These are phyloP conservation scores for Ligustrum vulgare DNA, from an alignment of 257 asterid genomes.

Conservation along the genomic window DNA sequence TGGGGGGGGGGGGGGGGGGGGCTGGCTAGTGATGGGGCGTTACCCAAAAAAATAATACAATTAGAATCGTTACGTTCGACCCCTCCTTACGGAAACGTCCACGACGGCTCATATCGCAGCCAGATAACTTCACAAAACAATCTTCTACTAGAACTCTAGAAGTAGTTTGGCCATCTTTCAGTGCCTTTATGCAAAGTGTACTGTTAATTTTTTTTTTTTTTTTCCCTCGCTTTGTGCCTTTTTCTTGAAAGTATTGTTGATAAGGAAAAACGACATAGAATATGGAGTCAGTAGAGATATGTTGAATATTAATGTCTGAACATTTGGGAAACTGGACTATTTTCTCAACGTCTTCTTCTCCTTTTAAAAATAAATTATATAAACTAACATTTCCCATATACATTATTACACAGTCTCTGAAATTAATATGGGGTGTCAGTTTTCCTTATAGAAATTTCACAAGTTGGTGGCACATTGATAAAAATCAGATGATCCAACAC, in stretches of 20 bases:
- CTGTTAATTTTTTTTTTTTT: background rate
- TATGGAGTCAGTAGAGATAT: background rate
- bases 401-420: background rate
- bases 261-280: background rate
- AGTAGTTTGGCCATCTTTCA: background rate
- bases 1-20: no score
- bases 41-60: no score
- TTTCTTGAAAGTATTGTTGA: background rate
- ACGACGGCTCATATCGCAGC: no score
- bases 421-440: constrained; percentile 40
- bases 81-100: no score
- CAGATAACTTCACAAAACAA: background rate
- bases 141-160: no score
- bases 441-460: constrained; percentile 13
- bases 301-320: background rate
- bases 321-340: background rate
- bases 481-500: constrained; percentile 16
- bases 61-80: no score
- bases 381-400: background rate
- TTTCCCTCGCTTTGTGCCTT: background rate
- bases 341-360: background rate
- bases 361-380: background rate
- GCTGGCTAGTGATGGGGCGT: no score
- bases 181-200: background rate
- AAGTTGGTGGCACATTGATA: constrained; percentile 39